These are phyloP conservation scores for Pterulicium gracile DNA, from an alignment of 1,284 basidiomycete genomes.

Conservation along the genomic window DNA sequence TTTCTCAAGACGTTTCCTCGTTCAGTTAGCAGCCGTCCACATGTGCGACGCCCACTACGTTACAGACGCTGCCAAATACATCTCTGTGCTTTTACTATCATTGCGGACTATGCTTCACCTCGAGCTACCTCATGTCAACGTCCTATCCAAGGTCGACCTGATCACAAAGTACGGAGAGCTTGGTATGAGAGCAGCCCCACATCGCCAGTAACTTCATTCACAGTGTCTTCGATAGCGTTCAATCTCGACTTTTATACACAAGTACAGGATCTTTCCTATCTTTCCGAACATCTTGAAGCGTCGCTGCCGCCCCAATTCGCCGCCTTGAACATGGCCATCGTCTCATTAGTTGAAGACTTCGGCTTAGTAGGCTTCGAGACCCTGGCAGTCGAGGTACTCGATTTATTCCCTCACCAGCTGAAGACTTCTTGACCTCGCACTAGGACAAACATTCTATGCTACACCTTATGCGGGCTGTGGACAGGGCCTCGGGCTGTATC, in stretches of 20 bases:
- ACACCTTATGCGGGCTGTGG: constrained; percentile 70
- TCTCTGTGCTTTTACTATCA: constrained; percentile 86
- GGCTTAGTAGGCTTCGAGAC: constrained; percentile 96
- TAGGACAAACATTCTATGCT: constrained; percentile 93
- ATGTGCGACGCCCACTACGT: constrained; percentile 96
- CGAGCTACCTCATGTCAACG: constrained; percentile 95
- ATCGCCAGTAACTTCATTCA: constrained; percentile 10
- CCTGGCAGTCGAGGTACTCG: constrained; percentile 79
- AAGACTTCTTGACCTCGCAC: background rate
- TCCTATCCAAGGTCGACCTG: constrained; percentile 92
- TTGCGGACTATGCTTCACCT: constrained; percentile 97
- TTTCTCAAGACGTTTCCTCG: background rate
- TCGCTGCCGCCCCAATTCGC: constrained; percentile 57
- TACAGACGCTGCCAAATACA: constrained; percentile 91
- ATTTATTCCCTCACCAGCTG: background rate
- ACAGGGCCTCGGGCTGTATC: constrained; percentile 85
- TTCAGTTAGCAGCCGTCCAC: constrained; percentile 81
- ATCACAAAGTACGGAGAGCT: constrained; percentile 82
- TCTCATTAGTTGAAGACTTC: constrained; percentile 90
- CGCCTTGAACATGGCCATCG: constrained; percentile 82
- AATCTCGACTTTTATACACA: constrained; percentile 98
- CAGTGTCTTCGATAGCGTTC: constrained; percentile 33
- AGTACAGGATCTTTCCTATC: constrained; percentile 89
- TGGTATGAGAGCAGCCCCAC: no score
- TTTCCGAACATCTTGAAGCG: constrained; percentile 66